phyloP scores from a whole-genome alignment of 306 rosid species.

The Vachellia pachyceras region DNA sequence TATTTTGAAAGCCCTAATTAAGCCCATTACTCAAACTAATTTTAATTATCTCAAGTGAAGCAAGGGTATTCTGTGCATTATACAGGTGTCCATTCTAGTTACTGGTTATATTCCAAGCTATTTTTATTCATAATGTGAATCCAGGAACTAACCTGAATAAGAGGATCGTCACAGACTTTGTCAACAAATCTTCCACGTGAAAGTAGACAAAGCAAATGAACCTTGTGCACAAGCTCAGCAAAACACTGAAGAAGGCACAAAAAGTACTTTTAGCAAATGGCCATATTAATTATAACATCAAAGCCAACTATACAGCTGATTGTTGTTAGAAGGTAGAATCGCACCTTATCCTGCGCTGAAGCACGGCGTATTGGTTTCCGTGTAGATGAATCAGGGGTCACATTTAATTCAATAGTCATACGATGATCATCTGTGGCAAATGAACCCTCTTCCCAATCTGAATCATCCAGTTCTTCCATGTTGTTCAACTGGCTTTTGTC shows the following conservation, averaged over 20 bases:
- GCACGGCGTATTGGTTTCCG: constrained; percentile 64
- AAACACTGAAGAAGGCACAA: constrained; percentile 54
- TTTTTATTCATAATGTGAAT: constrained; percentile 11
- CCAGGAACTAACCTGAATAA: constrained; percentile 69
- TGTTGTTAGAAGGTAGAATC: constrained; percentile 25
- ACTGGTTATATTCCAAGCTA: constrained; percentile 18
- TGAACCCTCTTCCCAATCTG: constrained; percentile 92
- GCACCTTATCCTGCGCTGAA: constrained; percentile 87
- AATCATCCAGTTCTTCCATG: constrained; percentile 66
- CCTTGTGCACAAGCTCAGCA: constrained; percentile 89
- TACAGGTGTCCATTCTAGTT: neutral
- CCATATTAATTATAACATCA: constrained; percentile 38
- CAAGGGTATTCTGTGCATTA: neutral
- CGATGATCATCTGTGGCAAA: constrained; percentile 49
- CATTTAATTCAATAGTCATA: constrained; percentile 72
- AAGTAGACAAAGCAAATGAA: constrained; percentile 91
- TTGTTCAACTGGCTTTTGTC: constrained; percentile 40
- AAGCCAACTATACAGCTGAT: constrained; percentile 29
- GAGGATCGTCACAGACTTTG: constrained; percentile 81
- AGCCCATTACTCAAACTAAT: neutral
- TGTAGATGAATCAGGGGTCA: constrained; percentile 56
- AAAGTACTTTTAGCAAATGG: constrained; percentile 23
- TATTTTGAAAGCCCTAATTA: neutral
- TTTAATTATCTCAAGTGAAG: neutral
- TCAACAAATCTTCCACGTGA: constrained; percentile 92